phyloP scores from a whole-genome alignment of 1,139 yeast genomes.

The Candida gigantensis region DNA sequence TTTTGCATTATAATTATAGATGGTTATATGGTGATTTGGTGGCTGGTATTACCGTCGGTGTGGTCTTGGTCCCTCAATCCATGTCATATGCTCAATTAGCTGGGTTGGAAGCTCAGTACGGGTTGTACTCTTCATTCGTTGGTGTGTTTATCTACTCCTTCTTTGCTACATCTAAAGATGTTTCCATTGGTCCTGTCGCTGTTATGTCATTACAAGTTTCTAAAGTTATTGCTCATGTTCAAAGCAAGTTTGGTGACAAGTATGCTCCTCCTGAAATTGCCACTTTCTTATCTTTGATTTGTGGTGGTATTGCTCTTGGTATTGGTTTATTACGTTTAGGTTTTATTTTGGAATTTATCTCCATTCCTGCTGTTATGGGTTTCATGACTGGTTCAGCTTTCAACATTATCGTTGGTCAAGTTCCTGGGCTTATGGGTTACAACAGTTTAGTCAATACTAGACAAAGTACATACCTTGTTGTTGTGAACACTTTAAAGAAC shows the following conservation, averaged over 20 bases:
- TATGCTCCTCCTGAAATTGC: slow-evolving; percentile 71
- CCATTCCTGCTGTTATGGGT: slow-evolving; percentile 91
- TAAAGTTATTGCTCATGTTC: slow-evolving; percentile 70
- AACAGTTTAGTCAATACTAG: slow-evolving; percentile 68
- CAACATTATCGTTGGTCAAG: slow-evolving; percentile 78
- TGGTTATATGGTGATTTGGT: slow-evolving; percentile 85
- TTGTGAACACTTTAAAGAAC: slow-evolving; percentile 71
- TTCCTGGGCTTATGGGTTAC: slow-evolving; percentile 85
- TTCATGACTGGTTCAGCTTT: slow-evolving; percentile 96
- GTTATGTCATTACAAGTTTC: slow-evolving; percentile 91
- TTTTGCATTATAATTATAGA: slow-evolving; percentile 72
- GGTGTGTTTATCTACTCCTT: slow-evolving; percentile 88
- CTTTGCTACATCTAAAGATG: slow-evolving; percentile 95
- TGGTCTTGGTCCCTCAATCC: slow-evolving; percentile 90
- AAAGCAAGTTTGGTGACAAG: slow-evolving; percentile 34
- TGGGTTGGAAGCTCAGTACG: slow-evolving; percentile 77
- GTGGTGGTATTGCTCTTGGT: slow-evolving; percentile 84
- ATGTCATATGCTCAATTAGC: slow-evolving; percentile 95
- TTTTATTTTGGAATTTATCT: slow-evolving; percentile 83
- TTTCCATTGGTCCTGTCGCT: slow-evolving; percentile 95
- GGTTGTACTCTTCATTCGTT: slow-evolving; percentile 87
- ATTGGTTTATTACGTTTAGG: slow-evolving; percentile 84
- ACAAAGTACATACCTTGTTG: slow-evolving; percentile 65
- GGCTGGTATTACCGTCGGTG: slow-evolving; percentile 93
- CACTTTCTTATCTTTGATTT: slow-evolving; percentile 72